Conservation (phyloP, 2,329 filamentous ascomycete species). For the Fusarium albidum region DNA sequence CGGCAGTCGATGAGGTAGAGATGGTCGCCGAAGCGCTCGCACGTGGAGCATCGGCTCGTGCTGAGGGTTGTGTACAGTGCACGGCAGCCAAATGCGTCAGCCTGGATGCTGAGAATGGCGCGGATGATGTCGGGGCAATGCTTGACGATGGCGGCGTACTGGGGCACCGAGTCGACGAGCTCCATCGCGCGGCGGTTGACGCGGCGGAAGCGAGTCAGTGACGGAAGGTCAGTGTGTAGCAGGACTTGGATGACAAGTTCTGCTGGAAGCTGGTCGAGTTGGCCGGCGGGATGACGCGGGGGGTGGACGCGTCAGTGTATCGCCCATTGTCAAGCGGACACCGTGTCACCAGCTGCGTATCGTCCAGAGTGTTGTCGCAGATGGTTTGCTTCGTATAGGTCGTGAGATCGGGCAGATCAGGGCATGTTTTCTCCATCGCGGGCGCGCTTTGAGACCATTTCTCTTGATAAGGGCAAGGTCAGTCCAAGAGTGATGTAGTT, state of each 20-base stretch:
- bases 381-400: background rate
- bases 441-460: too few species aligned
- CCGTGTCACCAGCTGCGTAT: conserved; percentile 22
- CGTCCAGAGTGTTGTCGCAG: conserved; percentile 26
- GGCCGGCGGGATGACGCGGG: conserved; percentile 28
- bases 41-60: conserved; percentile 44
- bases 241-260: conserved; percentile 43
- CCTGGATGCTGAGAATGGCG: conserved; percentile 45
- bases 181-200: conserved; percentile 47
- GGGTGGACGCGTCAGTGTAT: conserved; percentile 4
- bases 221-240: conserved; percentile 43
- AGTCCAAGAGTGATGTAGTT: too few species aligned
- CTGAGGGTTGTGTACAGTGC: conserved; percentile 46
- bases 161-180: conserved; percentile 47
- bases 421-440: background rate
- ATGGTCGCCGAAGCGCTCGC: conserved; percentile 49
- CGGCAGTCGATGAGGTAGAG: conserved; percentile 49
- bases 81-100: conserved; percentile 42
- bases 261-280: conserved; percentile 42
- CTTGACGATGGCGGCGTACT: conserved; percentile 44
- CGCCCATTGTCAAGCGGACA: conserved; percentile 42
- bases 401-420: too few species aligned
- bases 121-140: conserved; percentile 44
- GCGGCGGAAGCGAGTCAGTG: conserved; percentile 47
- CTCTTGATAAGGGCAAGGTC: too few species aligned